Base-by-base conservation (phyloP, 2,329 filamentous ascomycete species). In the Colletotrichum sp. region DNA sequence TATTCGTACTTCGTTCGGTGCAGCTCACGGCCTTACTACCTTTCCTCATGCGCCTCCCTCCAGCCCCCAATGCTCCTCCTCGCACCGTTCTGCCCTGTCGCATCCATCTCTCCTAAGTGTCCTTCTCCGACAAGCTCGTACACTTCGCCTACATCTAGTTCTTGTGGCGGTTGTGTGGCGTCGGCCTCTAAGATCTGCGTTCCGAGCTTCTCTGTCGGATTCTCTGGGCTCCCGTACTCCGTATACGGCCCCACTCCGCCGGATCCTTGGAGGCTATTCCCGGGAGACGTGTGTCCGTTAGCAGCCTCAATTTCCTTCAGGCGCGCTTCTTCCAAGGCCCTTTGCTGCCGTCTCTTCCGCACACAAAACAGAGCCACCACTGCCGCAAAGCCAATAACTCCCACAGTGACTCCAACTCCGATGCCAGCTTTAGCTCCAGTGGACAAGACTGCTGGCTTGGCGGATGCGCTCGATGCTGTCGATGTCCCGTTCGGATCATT, bases 391-490 rank as follows among this genome's bases (percentile, higher is more conserved):
- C 87, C 64, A 4, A 85, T 83, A 2, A 83, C 85, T 29, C 84
- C 89, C 0, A 89, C 80, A 2, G 88, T 86, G 6, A 89, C 86
- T n/a, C 90, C 91, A 2, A 89, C 84, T 7, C 88, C 90, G 11
- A 93, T 89, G 5, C 91, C 91, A 0, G 89, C 90, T 79, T 89
- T 91, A 5, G 89, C 90, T 1, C 88, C 89, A 2, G 85, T 81
- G 2, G 88, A 88, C 8, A 91, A 80, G 4, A 61, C 32, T 8
- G 52, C 81, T 81, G 7, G 15, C 80, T 82, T 66, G 81, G 22
- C 82, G 82, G 67, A 85, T 79, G 27, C 85, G 83, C 2, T 80
- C 81, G 76, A 84, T 85, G 77, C 82, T 63, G 27, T 39, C 57
- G 63, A 27, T 27, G 74, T 49, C 22, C 29, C 52, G 39, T 16